Percentiles rank a stretch among this genome's conserved stretches.
Evolutionary conservation across 495 filamentous ascomycete species (phyloP).

Genomic region (Endocarpon pusillum): DNA sequence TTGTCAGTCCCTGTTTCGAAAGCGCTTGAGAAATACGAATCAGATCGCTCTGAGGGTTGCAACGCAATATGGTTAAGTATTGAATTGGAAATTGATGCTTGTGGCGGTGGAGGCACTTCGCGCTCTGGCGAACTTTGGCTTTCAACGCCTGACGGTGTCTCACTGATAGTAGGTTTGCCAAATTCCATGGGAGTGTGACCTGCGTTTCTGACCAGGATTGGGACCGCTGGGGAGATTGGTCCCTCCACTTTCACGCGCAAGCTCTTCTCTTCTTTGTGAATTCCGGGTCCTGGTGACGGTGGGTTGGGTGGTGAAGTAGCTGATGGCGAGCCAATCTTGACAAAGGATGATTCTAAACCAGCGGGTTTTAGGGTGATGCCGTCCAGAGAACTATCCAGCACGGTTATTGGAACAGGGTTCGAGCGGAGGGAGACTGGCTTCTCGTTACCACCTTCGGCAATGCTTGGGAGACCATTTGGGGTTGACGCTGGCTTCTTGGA

Average conservation of each 20-base stretch:
- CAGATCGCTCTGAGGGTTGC: slow-evolving; percentile 22
- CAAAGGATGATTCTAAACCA: slow-evolving; percentile 24
- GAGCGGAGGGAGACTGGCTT: slow-evolving; percentile 16
- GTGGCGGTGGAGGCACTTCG: slow-evolving; percentile 20
- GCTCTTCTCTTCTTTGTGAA: not conserved
- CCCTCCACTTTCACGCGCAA: not conserved
- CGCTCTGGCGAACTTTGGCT: slow-evolving; percentile 9
- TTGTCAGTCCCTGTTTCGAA: not conserved
- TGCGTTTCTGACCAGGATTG: slow-evolving; percentile 24
- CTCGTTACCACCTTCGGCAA: slow-evolving; percentile 5
- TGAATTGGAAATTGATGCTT: slow-evolving; percentile 13
- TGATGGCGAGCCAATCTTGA: slow-evolving; percentile 29
- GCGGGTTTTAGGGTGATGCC: slow-evolving; percentile 32
- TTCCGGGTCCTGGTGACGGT: not conserved
- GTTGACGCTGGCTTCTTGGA: slow-evolving; percentile 9
- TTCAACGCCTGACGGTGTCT: slow-evolving; percentile 16
- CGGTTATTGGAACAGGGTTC: slow-evolving; percentile 33
- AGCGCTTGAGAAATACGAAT: slow-evolving; percentile 23
- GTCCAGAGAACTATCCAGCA: slow-evolving; percentile 29
- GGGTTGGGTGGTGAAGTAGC: slow-evolving; percentile 18
- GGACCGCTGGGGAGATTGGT: slow-evolving; percentile 7
- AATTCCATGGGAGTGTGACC: slow-evolving; percentile 31
- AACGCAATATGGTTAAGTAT: too few relatives aligned
- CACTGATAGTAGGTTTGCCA: slow-evolving; percentile 18
- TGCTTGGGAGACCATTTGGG: slow-evolving; percentile 10